Conservation (phyloP, 192 early-diverging fungal genomes). For the Coemansia sp. region DNA sequence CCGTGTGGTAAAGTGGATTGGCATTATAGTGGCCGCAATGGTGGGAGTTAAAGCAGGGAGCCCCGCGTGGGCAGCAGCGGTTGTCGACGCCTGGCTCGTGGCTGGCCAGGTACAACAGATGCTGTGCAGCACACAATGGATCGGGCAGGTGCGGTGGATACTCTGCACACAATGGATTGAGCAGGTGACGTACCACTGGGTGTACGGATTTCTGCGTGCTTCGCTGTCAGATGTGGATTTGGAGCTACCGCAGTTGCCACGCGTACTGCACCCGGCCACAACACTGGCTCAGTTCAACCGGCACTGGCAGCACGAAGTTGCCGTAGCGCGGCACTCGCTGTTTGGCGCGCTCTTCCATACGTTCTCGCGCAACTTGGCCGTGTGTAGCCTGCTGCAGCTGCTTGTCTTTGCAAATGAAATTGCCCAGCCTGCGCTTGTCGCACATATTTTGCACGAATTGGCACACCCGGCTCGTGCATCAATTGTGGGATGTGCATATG, state of each 20-base stretch:
- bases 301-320: constrained; percentile 15
- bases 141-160: constrained; percentile 9
- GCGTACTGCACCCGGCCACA: not conserved
- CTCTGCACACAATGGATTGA: constrained; percentile 4
- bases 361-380: constrained; percentile 17
- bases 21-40: not conserved
- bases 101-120: not conserved
- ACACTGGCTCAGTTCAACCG: not conserved
- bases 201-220: constrained; percentile 11
- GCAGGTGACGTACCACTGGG: constrained; percentile 48
- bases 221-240: not conserved
- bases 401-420: constrained; percentile 24
- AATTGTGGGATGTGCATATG: not conserved
- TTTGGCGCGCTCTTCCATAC: constrained; percentile 8
- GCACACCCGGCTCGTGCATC: not conserved
- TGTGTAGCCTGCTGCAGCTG: constrained; percentile 23
- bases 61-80: not conserved
- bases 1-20: not conserved
- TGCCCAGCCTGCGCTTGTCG: constrained; percentile 14
- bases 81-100: not conserved
- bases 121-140: not conserved
- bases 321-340: constrained; percentile 4
- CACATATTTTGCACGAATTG: constrained; percentile 21
- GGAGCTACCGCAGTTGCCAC: not conserved
- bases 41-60: too few species aligned